Evolutionary conservation across 2,329 filamentous ascomycete genomes (phyloP).

Genomic region (Aspergillus chevalieri): DNA sequence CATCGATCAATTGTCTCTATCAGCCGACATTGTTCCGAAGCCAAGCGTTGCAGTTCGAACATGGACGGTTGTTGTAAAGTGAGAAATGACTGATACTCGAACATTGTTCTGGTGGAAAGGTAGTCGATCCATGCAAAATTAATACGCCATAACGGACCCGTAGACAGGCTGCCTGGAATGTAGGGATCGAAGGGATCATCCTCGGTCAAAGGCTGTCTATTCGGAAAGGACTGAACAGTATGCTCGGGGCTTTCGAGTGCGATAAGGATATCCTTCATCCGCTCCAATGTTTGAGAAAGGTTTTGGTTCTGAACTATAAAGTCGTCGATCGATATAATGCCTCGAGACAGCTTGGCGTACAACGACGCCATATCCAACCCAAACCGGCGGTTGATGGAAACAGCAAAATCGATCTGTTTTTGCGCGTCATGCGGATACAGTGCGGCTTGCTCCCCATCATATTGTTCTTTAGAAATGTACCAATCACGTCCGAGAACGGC

Average conservation of each 20-base stretch:
- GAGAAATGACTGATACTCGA: conserved; percentile 64
- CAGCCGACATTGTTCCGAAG: conserved; percentile 66
- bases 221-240: conserved; percentile 59
- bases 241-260: conserved; percentile 57
- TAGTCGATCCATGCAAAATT: conserved; percentile 73
- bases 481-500: conserved; percentile 70
- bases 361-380: conserved; percentile 75
- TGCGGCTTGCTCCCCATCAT: conserved; percentile 54
- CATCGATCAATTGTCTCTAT: conserved; percentile 73
- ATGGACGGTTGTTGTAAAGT: conserved; percentile 47
- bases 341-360: conserved; percentile 62
- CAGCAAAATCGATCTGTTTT: conserved; percentile 62
- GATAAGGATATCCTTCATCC: conserved; percentile 50
- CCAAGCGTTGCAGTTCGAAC: conserved; percentile 54
- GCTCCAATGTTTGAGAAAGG: conserved; percentile 41
- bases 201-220: conserved; percentile 46
- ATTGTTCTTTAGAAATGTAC: conserved; percentile 62
- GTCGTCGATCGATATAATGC: conserved; percentile 57
- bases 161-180: conserved; percentile 61
- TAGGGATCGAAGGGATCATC: conserved; percentile 71
- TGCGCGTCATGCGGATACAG: conserved; percentile 57
- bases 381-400: conserved; percentile 63
- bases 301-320: conserved; percentile 58
- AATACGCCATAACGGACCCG: conserved; percentile 63
- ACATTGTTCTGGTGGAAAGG: conserved; percentile 73